These are phyloP conservation scores for Encephalitozoon cuniculi DNA, from an alignment of 371 early-diverging fungal genomes.

Conservation along the genomic window DNA sequence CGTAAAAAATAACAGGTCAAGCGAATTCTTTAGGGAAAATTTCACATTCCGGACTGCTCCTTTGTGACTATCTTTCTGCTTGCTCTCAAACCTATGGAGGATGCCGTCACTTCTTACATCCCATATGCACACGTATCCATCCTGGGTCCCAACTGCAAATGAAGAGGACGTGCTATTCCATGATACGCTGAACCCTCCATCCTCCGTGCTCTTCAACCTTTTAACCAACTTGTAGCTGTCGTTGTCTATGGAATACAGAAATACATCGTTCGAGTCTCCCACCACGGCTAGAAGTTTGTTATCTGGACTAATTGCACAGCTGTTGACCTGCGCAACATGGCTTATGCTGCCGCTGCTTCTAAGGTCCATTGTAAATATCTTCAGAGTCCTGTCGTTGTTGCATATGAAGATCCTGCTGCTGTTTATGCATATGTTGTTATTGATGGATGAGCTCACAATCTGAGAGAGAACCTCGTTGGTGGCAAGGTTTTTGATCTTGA, in stretches of 20 bases:
- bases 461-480: constrained; percentile 65
- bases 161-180: constrained; percentile 68
- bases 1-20: constrained; percentile 57
- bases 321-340: constrained; percentile 45
- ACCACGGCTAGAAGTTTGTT: constrained; percentile 71
- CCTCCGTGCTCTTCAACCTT: constrained; percentile 64
- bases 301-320: constrained; percentile 71
- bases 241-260: constrained; percentile 66
- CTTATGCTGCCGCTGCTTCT: constrained; percentile 66
- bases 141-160: constrained; percentile 72
- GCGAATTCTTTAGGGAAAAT: constrained; percentile 50
- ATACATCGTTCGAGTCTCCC: constrained; percentile 74
- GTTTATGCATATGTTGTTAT: constrained; percentile 68
- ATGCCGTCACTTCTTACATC: constrained; percentile 61
- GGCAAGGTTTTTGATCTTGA: constrained; percentile 68
- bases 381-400: constrained; percentile 83
- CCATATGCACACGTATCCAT: constrained; percentile 70
- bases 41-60: constrained; percentile 58
- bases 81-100: constrained; percentile 33
- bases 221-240: constrained; percentile 65
- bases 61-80: constrained; percentile 44
- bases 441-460: constrained; percentile 73
- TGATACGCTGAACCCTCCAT: constrained; percentile 70
- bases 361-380: constrained; percentile 65
- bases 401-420: constrained; percentile 67